phyloP scores from a whole-genome alignment of 352 stramenopile species.

The Discostella stelligera region DNA sequence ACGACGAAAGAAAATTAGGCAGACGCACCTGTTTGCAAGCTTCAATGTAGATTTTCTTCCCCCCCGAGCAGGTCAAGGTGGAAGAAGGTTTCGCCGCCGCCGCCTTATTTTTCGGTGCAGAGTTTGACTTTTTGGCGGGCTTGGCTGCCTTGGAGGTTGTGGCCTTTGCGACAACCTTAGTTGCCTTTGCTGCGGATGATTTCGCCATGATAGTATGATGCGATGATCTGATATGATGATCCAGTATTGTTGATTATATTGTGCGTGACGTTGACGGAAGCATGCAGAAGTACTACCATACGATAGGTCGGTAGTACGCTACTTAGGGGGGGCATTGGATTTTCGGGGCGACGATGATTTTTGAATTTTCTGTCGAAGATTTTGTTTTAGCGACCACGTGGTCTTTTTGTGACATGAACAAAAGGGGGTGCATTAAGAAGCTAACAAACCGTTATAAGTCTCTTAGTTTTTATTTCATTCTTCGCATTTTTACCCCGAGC shows the following conservation, averaged over 20 bases:
- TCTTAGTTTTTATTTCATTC: too few relatives aligned
- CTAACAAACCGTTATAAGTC: too few relatives aligned
- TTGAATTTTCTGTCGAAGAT: neutral
- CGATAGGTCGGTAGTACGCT: neutral
- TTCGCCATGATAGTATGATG: constrained; percentile 11
- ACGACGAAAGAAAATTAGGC: neutral
- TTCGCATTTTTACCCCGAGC: too few relatives aligned
- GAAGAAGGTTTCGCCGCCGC: neutral
- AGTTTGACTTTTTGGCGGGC: constrained; percentile 6
- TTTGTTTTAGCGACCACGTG: constrained; percentile 1
- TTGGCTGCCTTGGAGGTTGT: constrained; percentile 22
- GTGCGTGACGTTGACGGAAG: neutral
- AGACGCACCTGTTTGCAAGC: constrained; percentile 69
- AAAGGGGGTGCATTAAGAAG: neutral
- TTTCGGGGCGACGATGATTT: neutral
- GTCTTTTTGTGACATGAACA: neutral
- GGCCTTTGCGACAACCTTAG: constrained; percentile 18
- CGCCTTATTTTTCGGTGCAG: neutral
- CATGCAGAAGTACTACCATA: neutral
- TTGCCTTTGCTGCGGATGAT: constrained; percentile 22
- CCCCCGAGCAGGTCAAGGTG: neutral
- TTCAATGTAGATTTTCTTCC: constrained; percentile 66
- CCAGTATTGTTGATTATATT: too few relatives aligned
- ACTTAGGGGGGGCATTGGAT: too few relatives aligned
- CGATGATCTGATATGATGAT: too few relatives aligned